Percentiles rank a stretch among this genome's conserved stretches.
phyloP scores from a whole-genome alignment of 352 stramenopile genomes.

The Phytophthora fragariaefolia region DNA sequence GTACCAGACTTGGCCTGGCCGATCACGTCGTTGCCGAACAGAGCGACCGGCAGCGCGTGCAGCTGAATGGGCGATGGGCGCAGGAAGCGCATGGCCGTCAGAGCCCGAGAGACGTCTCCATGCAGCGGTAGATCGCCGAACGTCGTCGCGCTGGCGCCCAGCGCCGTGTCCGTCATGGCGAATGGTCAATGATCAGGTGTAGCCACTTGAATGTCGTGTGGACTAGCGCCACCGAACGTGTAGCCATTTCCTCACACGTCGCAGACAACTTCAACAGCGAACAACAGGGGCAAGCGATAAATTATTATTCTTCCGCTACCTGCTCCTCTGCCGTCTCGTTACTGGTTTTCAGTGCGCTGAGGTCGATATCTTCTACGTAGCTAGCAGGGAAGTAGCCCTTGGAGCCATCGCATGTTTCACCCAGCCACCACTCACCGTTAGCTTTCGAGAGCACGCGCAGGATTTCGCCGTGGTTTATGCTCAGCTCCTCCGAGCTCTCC shows the following conservation, averaged over 20 bases:
- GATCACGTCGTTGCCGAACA: slow-evolving; percentile 85
- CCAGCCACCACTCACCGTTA: slow-evolving; percentile 64
- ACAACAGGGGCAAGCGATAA: slow-evolving; percentile 1
- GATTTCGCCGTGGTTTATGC: slow-evolving; percentile 54
- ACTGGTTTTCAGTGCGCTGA: background rate
- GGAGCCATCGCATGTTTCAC: slow-evolving; percentile 66
- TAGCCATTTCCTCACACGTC: slow-evolving; percentile 36
- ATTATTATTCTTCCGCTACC: slow-evolving; percentile 13
- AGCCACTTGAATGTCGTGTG: background rate
- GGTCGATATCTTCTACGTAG: slow-evolving; percentile 46
- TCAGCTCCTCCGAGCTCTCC: slow-evolving; percentile 57
- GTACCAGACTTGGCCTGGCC: slow-evolving; percentile 86
- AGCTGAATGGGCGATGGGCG: slow-evolving; percentile 75
- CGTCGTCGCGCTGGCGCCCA: slow-evolving; percentile 32
- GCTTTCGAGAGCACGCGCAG: slow-evolving; percentile 60
- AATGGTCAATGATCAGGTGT: slow-evolving; percentile 1
- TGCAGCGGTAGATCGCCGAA: slow-evolving; percentile 75
- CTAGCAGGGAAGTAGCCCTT: slow-evolving; percentile 64
- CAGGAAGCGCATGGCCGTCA: slow-evolving; percentile 62
- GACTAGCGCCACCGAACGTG: slow-evolving; percentile 25
- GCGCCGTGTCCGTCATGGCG: slow-evolving; percentile 25
- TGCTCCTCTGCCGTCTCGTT: slow-evolving; percentile 12
- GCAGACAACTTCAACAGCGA: slow-evolving; percentile 25
- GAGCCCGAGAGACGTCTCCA: slow-evolving; percentile 51
- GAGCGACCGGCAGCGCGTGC: slow-evolving; percentile 66